Evolutionary conservation across 768 basidiomycete genomes (phyloP).

Genomic region (Amanita exitialis): DNA sequence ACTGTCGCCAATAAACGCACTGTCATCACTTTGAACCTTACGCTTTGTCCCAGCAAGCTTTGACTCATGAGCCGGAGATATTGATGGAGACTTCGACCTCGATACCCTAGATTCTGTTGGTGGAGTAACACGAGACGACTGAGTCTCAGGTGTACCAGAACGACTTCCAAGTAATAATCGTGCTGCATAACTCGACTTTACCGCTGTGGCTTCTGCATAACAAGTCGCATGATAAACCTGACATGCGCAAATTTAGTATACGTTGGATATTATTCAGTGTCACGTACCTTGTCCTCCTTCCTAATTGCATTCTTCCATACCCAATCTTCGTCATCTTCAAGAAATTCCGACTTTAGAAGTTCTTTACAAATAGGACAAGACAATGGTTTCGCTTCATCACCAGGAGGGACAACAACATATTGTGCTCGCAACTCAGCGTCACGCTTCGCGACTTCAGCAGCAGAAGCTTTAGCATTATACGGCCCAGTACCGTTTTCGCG

Average conservation of each 20-base stretch:
- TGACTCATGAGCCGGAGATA: constrained; percentile 42
- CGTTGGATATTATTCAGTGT: background rate
- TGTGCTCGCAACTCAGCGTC: constrained; percentile 67
- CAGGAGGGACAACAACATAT: constrained; percentile 84
- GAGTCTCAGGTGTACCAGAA: constrained; percentile 65
- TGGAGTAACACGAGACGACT: constrained; percentile 26
- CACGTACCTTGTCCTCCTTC: constrained; percentile 74
- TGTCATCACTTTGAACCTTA: constrained; percentile 55
- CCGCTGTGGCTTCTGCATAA: constrained; percentile 69
- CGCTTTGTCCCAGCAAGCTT: constrained; percentile 58
- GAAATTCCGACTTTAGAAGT: constrained; percentile 78
- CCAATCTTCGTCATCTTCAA: constrained; percentile 97
- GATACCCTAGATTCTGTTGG: constrained; percentile 22
- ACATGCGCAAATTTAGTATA: background rate
- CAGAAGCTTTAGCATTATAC: constrained; percentile 44
- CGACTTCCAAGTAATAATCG: constrained; percentile 64
- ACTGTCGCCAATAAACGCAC: constrained; percentile 27
- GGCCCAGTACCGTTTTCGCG: constrained; percentile 42
- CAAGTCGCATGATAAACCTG: constrained; percentile 95
- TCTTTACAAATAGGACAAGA: constrained; percentile 98
- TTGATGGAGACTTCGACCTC: constrained; percentile 29
- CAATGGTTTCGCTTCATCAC: constrained; percentile 73
- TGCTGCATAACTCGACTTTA: constrained; percentile 55
- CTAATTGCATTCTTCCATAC: constrained; percentile 89
- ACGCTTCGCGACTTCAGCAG: constrained; percentile 56